phyloP scores from a whole-genome alignment of 352 stramenopile genomes.

The Phytophthora sojae region DNA sequence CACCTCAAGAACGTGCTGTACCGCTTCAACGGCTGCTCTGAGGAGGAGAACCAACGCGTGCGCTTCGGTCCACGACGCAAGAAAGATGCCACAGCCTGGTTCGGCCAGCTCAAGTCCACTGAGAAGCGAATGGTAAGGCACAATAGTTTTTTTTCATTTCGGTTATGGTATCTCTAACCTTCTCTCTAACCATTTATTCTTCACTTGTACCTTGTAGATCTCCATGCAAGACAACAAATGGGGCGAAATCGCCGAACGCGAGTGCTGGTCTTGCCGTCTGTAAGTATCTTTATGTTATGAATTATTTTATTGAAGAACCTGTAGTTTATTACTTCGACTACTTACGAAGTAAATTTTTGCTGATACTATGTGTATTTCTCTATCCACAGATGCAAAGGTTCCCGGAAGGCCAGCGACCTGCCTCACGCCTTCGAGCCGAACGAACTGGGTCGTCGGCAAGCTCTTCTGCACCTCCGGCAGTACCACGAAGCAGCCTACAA shows the following conservation, averaged over 20 bases:
- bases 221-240: constrained; percentile 89
- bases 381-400: constrained; percentile 56
- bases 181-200: constrained; percentile 5
- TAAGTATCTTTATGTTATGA: constrained; percentile 25
- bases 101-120: constrained; percentile 84
- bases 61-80: constrained; percentile 76
- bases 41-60: constrained; percentile 80
- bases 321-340: no score
- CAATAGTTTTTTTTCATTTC: background rate
- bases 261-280: constrained; percentile 79
- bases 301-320: background rate
- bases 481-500: constrained; percentile 66
- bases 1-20: constrained; percentile 84
- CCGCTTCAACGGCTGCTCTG: constrained; percentile 75
- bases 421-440: constrained; percentile 70
- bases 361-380: constrained; percentile 1
- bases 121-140: constrained; percentile 79
- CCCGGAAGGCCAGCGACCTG: constrained; percentile 52
- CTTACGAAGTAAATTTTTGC: background rate
- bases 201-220: constrained; percentile 44
- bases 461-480: constrained; percentile 70
- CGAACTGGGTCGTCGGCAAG: constrained; percentile 64
- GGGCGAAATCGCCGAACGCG: constrained; percentile 78
- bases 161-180: constrained; percentile 6
- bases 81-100: constrained; percentile 76